Evolutionary conservation across 768 basidiomycete genomes (phyloP), one percentile per base, ranked within the genome.

Genomic region (Lyophyllum shimeji): DNA sequence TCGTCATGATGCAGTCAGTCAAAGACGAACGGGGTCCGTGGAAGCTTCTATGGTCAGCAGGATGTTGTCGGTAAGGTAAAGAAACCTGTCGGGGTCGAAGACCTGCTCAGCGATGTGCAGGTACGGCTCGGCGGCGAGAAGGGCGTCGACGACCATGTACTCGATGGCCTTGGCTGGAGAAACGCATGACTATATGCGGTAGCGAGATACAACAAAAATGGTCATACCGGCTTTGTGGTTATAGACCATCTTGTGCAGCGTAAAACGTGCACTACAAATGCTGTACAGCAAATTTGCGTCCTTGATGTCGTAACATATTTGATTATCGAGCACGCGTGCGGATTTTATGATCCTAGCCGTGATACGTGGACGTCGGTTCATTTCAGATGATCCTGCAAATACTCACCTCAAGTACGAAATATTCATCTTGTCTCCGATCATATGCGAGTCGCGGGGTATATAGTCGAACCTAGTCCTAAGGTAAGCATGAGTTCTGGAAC

Each of bases 231-330:
- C 83, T 66, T 92, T 92, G 68, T 93, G 91, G 57, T 83, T 85
- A 60, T 93, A 94, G n/a, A 91, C 79, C 7, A 79, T 80, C 65
- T 92, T 93, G 70, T 92, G 90, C n/a, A 93, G 73, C 34, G 82
- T 87, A 65, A 90, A 93, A 2, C 91, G 80, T 1, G 85, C 84
- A 29, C 83, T 78, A 58, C 83, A 92, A 2, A 94, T 77, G 53
- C 89, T 85, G 58, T 87, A 88, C 1, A 94, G 77, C 46, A 84
- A 81, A 62, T 89, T 87, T 0, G 84, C 84, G 54, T 93, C 89
- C 66, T 94, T 94, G 71, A 87, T 87, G 54, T 89, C 77, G 62
- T 90, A 94, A 66, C 87, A 90, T 25, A 94, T 91, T 63, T 87
- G 77, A 59, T 86, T 72, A 17, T 87, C 78, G 49, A 91, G 79